Conservation (phyloP, 2,329 filamentous ascomycete species). For the Diaporthe sp. region DNA sequence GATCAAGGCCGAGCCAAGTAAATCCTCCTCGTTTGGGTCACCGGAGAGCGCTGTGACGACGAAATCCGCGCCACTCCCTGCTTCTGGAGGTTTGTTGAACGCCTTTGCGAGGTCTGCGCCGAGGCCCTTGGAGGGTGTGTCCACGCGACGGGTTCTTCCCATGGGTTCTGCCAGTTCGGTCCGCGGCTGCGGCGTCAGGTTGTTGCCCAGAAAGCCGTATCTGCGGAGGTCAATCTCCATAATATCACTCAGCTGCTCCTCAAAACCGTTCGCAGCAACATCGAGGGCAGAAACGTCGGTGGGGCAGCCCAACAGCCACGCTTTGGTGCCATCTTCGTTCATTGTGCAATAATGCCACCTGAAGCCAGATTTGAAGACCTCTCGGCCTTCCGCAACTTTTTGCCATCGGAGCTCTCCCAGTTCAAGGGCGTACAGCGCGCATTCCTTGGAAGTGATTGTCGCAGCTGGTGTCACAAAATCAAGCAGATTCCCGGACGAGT, state of each 20-base stretch:
- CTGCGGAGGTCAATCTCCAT: conserved; percentile 93
- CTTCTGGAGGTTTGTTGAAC: conserved; percentile 88
- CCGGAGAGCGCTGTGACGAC: conserved; percentile 90
- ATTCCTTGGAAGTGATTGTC: conserved; percentile 88
- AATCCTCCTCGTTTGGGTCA: conserved; percentile 78
- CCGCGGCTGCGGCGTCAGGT: conserved; percentile 70
- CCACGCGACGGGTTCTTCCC: conserved; percentile 60
- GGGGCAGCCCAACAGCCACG: conserved; percentile 95
- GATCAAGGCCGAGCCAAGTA: conserved; percentile 65
- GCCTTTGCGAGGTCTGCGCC: conserved; percentile 88
- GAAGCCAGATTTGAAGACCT: conserved; percentile 93
- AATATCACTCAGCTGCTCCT: conserved; percentile 93
- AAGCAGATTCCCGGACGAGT: conserved; percentile 90
- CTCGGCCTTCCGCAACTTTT: conserved; percentile 92
- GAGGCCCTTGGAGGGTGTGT: conserved; percentile 76
- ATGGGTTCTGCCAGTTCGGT: conserved; percentile 63
- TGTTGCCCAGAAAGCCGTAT: conserved; percentile 91
- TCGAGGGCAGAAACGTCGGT: conserved; percentile 78
- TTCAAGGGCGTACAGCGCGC: conserved; percentile 90
- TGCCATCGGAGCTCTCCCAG: conserved; percentile 92
- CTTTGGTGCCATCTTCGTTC: conserved; percentile 94
- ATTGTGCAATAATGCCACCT: conserved; percentile 99
- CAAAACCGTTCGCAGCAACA: conserved; percentile 78
- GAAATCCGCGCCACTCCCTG: conserved; percentile 91
- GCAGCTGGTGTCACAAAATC: conserved; percentile 95